These are phyloP conservation scores for Grosmannia clavigera DNA, from an alignment of 2,329 filamentous ascomycete genomes.

Conservation along the genomic window DNA sequence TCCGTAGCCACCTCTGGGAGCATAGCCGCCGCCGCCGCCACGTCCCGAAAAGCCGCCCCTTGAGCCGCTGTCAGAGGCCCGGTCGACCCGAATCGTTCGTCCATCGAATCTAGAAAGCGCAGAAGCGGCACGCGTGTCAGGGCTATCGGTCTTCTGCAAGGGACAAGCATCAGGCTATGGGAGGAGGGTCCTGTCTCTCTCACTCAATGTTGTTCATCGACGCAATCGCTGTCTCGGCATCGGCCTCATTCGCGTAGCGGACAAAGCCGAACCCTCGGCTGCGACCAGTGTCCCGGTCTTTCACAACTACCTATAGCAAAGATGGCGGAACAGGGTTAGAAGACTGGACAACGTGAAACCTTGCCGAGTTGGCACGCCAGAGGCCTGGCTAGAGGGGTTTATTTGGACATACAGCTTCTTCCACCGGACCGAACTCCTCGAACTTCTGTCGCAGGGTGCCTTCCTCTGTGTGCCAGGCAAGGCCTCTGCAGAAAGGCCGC, in stretches of 20 bases:
- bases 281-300: slow-evolving; percentile 91
- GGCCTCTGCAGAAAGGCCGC: slow-evolving; percentile 50
- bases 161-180: neutral
- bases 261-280: slow-evolving; percentile 98
- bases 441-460: slow-evolving; percentile 78
- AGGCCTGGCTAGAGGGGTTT: neutral
- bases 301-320: slow-evolving; percentile 72
- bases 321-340: slow-evolving; percentile 4
- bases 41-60: slow-evolving; percentile 24
- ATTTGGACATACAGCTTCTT: slow-evolving; percentile 73
- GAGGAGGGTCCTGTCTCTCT: slow-evolving; percentile 21
- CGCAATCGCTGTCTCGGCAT: slow-evolving; percentile 65
- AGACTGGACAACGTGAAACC: slow-evolving; percentile 3
- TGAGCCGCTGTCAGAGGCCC: slow-evolving; percentile 70
- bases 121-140: slow-evolving; percentile 9
- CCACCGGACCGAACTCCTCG: slow-evolving; percentile 77
- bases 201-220: slow-evolving; percentile 87
- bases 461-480: slow-evolving; percentile 97
- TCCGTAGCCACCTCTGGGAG: slow-evolving; percentile 21
- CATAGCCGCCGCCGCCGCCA: slow-evolving; percentile 18
- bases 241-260: slow-evolving; percentile 64
- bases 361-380: neutral
- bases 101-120: slow-evolving; percentile 64
- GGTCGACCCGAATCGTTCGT: slow-evolving; percentile 88
- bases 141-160: slow-evolving; percentile 8